Percentiles rank a stretch among this genome's conserved stretches.
These are phyloP conservation scores for Tolypocladium endophyticum DNA, from an alignment of 2,329 filamentous ascomycete species.

Conservation along the genomic window DNA sequence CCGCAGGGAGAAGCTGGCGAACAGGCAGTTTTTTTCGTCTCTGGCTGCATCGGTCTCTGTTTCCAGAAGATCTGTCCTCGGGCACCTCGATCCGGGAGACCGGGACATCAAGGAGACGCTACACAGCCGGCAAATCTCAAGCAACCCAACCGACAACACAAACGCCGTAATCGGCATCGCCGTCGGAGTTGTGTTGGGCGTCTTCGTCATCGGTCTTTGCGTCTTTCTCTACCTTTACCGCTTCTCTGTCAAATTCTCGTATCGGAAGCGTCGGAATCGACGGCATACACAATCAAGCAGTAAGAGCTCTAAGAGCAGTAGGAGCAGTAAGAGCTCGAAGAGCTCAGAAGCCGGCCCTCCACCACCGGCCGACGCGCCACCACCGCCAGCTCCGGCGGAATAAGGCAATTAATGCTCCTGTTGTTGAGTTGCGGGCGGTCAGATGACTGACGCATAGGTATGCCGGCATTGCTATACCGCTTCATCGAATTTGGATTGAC, in stretches of 20 bases:
- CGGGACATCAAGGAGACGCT: neutral
- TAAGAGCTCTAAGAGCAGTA: constrained; percentile 20
- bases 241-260: constrained; percentile 22
- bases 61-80: neutral
- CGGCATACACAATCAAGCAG: constrained; percentile 20
- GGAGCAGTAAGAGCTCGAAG: constrained; percentile 10
- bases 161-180: constrained; percentile 32
- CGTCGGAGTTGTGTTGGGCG: constrained; percentile 28
- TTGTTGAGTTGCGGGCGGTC: neutral
- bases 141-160: constrained; percentile 17
- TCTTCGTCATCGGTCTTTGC: constrained; percentile 25
- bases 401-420: neutral
- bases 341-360: constrained; percentile 9
- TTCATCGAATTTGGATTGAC: neutral
- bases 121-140: constrained; percentile 15
- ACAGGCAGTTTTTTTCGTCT: neutral
- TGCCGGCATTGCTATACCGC: too few species aligned
- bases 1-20: neutral
- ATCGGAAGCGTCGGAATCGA: constrained; percentile 12
- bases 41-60: neutral
- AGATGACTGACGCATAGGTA: neutral
- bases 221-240: constrained; percentile 31
- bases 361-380: constrained; percentile 3
- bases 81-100: neutral
- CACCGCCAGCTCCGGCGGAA: constrained; percentile 1